phyloP scores from a whole-genome alignment of 2,329 filamentous ascomycete species.

The Rugonectria rugulosa region DNA sequence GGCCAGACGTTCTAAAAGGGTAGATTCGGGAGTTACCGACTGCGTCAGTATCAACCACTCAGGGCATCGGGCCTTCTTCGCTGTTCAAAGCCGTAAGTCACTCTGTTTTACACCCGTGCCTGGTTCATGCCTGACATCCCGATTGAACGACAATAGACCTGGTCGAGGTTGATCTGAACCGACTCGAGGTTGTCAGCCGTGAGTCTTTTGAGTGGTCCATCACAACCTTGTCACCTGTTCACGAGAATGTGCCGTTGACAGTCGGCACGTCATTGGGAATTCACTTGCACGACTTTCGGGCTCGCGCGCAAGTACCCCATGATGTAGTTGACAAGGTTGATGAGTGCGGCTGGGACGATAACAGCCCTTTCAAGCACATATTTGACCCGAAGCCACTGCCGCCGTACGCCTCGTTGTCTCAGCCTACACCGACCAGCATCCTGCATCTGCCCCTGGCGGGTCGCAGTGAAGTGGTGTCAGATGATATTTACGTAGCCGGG shows the following conservation, averaged over 20 bases:
- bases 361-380: slow-evolving; percentile 48
- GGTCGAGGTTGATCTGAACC: slow-evolving; percentile 82
- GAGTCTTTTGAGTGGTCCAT: slow-evolving; percentile 83
- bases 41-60: slow-evolving; percentile 81
- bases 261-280: slow-evolving; percentile 84
- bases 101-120: not conserved
- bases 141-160: slow-evolving; percentile 54
- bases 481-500: slow-evolving; percentile 87
- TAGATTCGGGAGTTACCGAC: slow-evolving; percentile 78
- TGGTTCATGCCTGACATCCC: not conserved
- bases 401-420: slow-evolving; percentile 75
- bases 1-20: slow-evolving; percentile 65
- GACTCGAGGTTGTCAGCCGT: slow-evolving; percentile 72
- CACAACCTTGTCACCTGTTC: slow-evolving; percentile 77
- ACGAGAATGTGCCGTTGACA: slow-evolving; percentile 74
- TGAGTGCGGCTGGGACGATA: slow-evolving; percentile 28
- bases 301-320: slow-evolving; percentile 41
- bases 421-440: slow-evolving; percentile 84
- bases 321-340: slow-evolving; percentile 50
- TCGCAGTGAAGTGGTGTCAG: slow-evolving; percentile 63
- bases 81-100: slow-evolving; percentile 72
- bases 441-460: slow-evolving; percentile 73
- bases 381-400: slow-evolving; percentile 62
- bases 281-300: slow-evolving; percentile 81
- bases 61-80: slow-evolving; percentile 76